These are phyloP conservation scores for Cicer arietinum DNA, from an alignment of 306 rosid species.

Conservation along the genomic window DNA sequence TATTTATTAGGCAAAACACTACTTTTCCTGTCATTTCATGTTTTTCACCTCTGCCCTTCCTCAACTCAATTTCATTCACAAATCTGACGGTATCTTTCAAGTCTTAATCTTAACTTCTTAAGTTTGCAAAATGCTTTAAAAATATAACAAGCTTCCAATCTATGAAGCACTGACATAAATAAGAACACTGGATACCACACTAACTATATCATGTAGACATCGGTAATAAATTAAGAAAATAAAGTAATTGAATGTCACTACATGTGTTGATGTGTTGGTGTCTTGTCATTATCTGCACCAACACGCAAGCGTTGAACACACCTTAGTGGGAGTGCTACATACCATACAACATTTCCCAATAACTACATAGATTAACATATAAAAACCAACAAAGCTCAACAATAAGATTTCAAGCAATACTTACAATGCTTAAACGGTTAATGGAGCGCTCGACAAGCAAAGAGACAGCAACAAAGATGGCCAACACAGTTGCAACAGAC, in stretches of 20 bases:
- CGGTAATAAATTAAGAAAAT: too few relatives aligned
- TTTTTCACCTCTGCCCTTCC: not conserved
- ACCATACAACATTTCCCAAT: constrained; percentile 10
- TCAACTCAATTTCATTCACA: constrained; percentile 20
- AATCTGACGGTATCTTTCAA: not conserved
- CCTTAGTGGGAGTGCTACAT: too few relatives aligned
- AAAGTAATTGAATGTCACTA: too few relatives aligned
- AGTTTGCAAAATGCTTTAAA: constrained; percentile 29
- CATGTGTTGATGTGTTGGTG: too few relatives aligned
- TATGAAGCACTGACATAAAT: too few relatives aligned
- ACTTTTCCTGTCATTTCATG: not conserved
- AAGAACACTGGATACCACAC: too few relatives aligned
- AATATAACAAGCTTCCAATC: constrained; percentile 6
- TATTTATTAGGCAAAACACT: not conserved
- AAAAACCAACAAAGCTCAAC: constrained; percentile 18
- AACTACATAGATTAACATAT: not conserved
- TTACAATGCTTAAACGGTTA: constrained; percentile 64
- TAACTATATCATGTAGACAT: too few relatives aligned
- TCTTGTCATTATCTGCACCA: too few relatives aligned
- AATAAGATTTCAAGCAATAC: constrained; percentile 35
- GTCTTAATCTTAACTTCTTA: not conserved
- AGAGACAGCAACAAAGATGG: constrained; percentile 86
- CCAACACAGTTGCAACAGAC: constrained; percentile 96
- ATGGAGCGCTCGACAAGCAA: constrained; percentile 93
- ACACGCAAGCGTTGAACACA: too few relatives aligned